Evolutionary conservation across 768 basidiomycete species (phyloP), one percentile per base, ranked within the genome.

Genomic region (Tulasnella sp.): DNA sequence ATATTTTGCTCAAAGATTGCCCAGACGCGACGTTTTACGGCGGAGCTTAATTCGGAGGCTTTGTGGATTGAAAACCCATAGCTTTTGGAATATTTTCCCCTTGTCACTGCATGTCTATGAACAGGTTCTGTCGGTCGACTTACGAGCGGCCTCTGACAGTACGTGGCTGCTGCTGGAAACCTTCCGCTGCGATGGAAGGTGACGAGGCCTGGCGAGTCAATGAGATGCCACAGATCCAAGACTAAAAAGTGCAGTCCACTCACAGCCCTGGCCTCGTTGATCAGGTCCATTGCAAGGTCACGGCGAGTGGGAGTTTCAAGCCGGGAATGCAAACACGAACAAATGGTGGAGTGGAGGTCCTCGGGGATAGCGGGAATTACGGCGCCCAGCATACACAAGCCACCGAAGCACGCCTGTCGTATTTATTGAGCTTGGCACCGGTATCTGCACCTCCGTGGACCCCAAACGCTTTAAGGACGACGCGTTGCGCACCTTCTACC

Each of bases 1-100:
- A 81, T 81, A 68, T 81, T 81, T 15, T 34, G 15, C 34, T 78
- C 77, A 69, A 80, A 81, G 0, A 81, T 73, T 0, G n/a, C 67
- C 76, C 77, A 80, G 15, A 80, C 45, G 9, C 39, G 31, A 1
- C 39, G 39, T 29, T 69, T 76, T 15, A 25, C 67, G 25, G 34
- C 17, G 3, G 58, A 34, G 12, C 14, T 36, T 15, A 76, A n/a
- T 22, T 76, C 68, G 6, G 38, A 40, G 25, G 75, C 31, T 34
- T 54, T 39, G 39, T 29, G 22, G 17, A 68, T 2, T 7, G 39
- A 3, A 29, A 76, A 76, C 15, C 12, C 67, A 36, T 76, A 76
- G 67, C 75, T 76, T 34, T 64, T n/a, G 58, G 58, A 31, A 64
- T 22, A 22, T 22, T 49, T 19, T 64, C n/a, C 25, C 4, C 2